phyloP scores from a whole-genome alignment of 805 yeast species.

The Wickerhamiella australiensis region DNA sequence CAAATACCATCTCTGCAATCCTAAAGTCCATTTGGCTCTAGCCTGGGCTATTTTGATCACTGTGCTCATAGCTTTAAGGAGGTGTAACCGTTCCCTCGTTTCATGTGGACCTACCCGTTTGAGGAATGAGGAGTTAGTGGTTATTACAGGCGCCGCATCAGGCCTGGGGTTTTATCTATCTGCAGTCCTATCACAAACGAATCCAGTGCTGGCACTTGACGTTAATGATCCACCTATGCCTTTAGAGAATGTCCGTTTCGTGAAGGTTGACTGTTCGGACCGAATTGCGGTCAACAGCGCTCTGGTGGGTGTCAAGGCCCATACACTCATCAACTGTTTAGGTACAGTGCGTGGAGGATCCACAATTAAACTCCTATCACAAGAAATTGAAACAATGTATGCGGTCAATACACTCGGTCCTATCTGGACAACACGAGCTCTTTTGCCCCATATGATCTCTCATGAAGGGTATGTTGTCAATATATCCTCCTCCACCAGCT shows the following conservation, averaged over 20 bases:
- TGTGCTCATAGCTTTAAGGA: background rate
- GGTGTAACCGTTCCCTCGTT: background rate
- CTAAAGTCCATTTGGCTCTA: background rate
- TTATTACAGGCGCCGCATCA: conserved; percentile 22
- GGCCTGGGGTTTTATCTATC: conserved; percentile 23
- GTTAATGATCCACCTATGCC: conserved; percentile 13
- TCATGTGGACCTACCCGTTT: conserved; percentile 1
- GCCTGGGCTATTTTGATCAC: conserved; percentile 5
- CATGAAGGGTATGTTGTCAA: conserved; percentile 58
- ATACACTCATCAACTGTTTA: conserved; percentile 74
- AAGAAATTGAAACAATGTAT: conserved; percentile 43
- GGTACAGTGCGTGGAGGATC: conserved; percentile 73
- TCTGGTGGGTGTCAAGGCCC: conserved; percentile 64
- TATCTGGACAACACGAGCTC: conserved; percentile 49
- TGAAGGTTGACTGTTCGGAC: conserved; percentile 15
- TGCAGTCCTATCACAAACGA: conserved; percentile 17
- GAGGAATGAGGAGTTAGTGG: conserved; percentile 11
- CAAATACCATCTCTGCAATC: background rate
- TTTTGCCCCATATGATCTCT: conserved; percentile 50
- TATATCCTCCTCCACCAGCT: conserved; percentile 63
- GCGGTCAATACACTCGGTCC: conserved; percentile 52
- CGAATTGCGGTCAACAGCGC: conserved; percentile 31
- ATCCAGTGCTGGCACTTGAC: conserved; percentile 17
- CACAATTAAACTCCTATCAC: background rate
- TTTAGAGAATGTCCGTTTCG: conserved; percentile 9